Conservation (phyloP, 1,284 basidiomycete species). For the Trichosporon ovoides region DNA sequence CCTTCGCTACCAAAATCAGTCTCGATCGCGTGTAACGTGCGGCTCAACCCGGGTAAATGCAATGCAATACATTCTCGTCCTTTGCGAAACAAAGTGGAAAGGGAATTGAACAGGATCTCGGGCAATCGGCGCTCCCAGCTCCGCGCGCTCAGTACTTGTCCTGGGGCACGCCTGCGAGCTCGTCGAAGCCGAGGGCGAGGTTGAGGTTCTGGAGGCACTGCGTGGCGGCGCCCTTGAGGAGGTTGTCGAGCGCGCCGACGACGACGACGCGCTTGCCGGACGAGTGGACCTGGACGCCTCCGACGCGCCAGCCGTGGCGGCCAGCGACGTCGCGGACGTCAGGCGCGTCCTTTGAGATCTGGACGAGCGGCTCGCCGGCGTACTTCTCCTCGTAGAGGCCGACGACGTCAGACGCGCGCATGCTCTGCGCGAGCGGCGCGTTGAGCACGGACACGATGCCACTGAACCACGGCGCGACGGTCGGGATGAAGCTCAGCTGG, state of each 20-base stretch:
- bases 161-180: conserved; percentile 72
- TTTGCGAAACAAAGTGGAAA: neutral
- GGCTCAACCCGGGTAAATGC: neutral
- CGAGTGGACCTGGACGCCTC: conserved; percentile 91
- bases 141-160: conserved; percentile 31
- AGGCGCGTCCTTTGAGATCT: conserved; percentile 65
- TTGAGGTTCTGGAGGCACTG: conserved; percentile 98
- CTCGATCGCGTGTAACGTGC: no score
- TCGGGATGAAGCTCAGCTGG: conserved; percentile 79
- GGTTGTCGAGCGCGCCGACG: conserved; percentile 88
- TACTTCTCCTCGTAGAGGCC: conserved; percentile 77
- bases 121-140: neutral
- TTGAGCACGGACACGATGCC: conserved; percentile 86
- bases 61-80: conserved; percentile 7
- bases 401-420: conserved; percentile 66
- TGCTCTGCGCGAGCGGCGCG: conserved; percentile 65
- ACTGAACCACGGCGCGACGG: conserved; percentile 90
- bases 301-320: conserved; percentile 82
- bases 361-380: conserved; percentile 65
- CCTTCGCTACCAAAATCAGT: no score
- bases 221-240: conserved; percentile 95
- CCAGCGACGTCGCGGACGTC: conserved; percentile 68
- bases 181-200: conserved; percentile 86
- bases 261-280: conserved; percentile 83
- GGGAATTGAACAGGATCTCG: neutral